Base-by-base conservation (phyloP, 768 basidiomycete genomes). In the Lactarius tabidus region DNA sequence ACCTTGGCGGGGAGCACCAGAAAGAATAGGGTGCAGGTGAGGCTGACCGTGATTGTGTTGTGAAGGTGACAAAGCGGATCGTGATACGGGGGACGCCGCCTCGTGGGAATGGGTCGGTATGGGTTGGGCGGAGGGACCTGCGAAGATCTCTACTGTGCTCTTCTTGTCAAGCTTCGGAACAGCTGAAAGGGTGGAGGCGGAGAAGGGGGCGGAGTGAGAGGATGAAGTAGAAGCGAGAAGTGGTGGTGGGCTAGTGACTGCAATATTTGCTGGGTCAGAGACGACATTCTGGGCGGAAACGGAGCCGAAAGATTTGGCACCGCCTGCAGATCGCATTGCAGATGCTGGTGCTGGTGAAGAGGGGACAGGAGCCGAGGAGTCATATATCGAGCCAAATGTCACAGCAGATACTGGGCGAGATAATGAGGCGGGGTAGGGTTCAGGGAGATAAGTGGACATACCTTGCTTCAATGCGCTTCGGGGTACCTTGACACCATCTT, bases 271-370 rank as follows among this genome's bases (percentile, higher is more conserved):
- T 14, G 67, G 18, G 29, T 61, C 64, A 20, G 60, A 61, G 29
- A 79, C 81, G 62, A 79, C 79, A 74, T 79, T 77, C 58, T 82
- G 79, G 51, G 78, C 79, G 62, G 76, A 71, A 70, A 94, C 85
- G 29, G 89, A 81, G 72, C 93, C 92, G 77, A 95, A 95, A 52
- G 89, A 84, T 76, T 88, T 92, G 70, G 93, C 88, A 71, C 77
- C 82, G 71, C 88, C 88, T 67, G 60, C 67, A 55, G 85, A 79
- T 79, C 86, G 89, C 73, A 85, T 79, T 69, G 77, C 81, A 64
- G 79, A 84, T 69, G 79, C 79, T 45, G 86, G 82, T 61, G 91
- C 89, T 39, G 93, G 91, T 9, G 91, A 92, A 54, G 91, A 89
- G 38, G 92, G 90, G 71, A 93, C 86, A 66, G 88, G 83, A 60